Conservation (phyloP, 2,329 filamentous ascomycete species). For the Epichloe gansuensis region DNA sequence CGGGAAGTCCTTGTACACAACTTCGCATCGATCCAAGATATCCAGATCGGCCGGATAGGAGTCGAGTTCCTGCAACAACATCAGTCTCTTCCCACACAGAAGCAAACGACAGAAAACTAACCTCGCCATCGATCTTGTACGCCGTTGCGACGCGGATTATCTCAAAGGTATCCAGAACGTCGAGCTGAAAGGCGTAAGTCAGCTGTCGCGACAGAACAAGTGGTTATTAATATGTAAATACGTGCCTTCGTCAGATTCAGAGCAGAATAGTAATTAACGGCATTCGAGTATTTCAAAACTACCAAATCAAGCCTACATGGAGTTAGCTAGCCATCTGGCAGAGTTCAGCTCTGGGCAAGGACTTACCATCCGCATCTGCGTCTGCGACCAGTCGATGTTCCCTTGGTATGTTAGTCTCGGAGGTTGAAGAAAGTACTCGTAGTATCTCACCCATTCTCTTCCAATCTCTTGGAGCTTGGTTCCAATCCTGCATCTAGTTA, state of each 20-base stretch:
- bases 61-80: slow-evolving; percentile 10
- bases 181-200: slow-evolving; percentile 9
- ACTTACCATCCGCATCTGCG: slow-evolving; percentile 42
- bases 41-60: slow-evolving; percentile 53
- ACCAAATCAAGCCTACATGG: slow-evolving; percentile 18
- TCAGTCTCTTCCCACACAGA: slow-evolving; percentile 14
- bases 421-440: too few species aligned
- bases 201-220: neutral
- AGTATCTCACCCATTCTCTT: slow-evolving; percentile 19
- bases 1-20: slow-evolving; percentile 54
- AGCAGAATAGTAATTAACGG: slow-evolving; percentile 54
- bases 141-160: neutral
- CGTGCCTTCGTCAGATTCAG: slow-evolving; percentile 31
- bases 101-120: slow-evolving; percentile 3
- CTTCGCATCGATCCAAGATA: slow-evolving; percentile 44
- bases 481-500: slow-evolving; percentile 20
- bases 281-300: slow-evolving; percentile 39
- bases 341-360: neutral
- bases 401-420: slow-evolving; percentile 9
- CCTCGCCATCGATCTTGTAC: slow-evolving; percentile 11
- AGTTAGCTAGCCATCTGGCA: slow-evolving; percentile 9
- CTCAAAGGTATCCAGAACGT: slow-evolving; percentile 10
- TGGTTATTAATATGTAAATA: neutral
- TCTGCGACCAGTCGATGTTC: slow-evolving; percentile 42
- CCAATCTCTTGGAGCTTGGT: slow-evolving; percentile 35